Evolutionary conservation across 1,139 yeast genomes (phyloP).

Genomic region (Geotrichum klebahnii): DNA sequence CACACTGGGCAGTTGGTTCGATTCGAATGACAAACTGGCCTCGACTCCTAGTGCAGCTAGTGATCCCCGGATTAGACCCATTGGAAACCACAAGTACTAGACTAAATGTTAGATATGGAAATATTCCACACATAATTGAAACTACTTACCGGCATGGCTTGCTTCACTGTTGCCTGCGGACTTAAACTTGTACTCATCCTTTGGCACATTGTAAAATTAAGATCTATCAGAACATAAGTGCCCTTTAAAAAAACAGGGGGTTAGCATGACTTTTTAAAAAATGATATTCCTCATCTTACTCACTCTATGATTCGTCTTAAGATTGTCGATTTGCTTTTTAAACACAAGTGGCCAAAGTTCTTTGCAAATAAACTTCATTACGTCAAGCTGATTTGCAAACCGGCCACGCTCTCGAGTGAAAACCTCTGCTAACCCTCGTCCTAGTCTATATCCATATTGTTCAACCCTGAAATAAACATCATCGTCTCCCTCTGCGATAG

Average conservation of each 20-base stretch:
- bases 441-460: constrained; percentile 68
- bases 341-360: constrained; percentile 82
- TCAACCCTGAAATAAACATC: constrained; percentile 61
- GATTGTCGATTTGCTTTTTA: constrained; percentile 83
- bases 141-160: constrained; percentile 33
- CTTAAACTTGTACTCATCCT: constrained; percentile 40
- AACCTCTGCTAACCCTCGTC: constrained; percentile 67
- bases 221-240: constrained; percentile 74
- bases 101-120: background rate
- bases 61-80: constrained; percentile 81
- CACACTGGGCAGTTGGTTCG: constrained; percentile 55
- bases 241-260: constrained; percentile 37
- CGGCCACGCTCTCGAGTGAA: constrained; percentile 56
- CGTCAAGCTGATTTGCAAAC: constrained; percentile 61
- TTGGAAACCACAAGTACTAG: constrained; percentile 66
- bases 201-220: constrained; percentile 52
- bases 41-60: constrained; percentile 67
- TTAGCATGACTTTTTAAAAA: background rate
- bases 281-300: too few relatives aligned
- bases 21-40: constrained; percentile 64
- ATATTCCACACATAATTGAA: background rate
- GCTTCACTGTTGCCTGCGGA: constrained; percentile 28
- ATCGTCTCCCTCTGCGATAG: constrained; percentile 42
- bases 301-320: constrained; percentile 82
- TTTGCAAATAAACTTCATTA: constrained; percentile 87